A percentile compares a stretch with the other conserved stretches of the same genome.
Conservation (phyloP, 2,329 filamentous ascomycete genomes). For the Fusarium nematophilum region DNA sequence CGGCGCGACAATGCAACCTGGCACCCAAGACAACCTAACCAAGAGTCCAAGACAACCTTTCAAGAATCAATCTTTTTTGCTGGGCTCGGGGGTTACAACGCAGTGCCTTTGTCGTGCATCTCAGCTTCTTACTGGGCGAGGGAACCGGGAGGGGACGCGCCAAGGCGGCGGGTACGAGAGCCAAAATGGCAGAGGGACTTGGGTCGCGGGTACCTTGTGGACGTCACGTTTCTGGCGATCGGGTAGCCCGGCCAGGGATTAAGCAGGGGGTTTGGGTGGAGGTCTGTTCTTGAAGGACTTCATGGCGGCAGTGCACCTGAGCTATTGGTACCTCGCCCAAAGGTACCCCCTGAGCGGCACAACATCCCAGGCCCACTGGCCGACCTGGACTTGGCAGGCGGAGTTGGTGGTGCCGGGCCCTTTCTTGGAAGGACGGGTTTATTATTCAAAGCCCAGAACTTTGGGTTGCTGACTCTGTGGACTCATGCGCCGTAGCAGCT, state of each 20-base stretch:
- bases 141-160: slow-evolving; percentile 5
- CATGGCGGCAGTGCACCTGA: not conserved
- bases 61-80: slow-evolving; percentile 2
- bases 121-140: slow-evolving; percentile 23
- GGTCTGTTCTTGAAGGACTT: not conserved
- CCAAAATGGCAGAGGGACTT: slow-evolving; percentile 11
- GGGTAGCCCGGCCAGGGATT: not conserved
- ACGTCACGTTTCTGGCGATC: not conserved
- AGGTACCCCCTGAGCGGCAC: slow-evolving; percentile 13
- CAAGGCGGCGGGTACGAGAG: slow-evolving; percentile 21
- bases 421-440: not conserved
- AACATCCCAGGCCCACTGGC: slow-evolving; percentile 16
- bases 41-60: slow-evolving; percentile 1
- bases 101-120: not conserved
- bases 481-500: not conserved
- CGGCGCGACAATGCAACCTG: slow-evolving; percentile 1
- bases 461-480: slow-evolving; percentile 4
- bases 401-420: slow-evolving; percentile 10
- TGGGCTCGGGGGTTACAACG: slow-evolving; percentile 17
- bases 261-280: too few relatives aligned
- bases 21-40: too few relatives aligned
- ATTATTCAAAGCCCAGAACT: too few relatives aligned
- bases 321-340: not conserved
- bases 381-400: slow-evolving; percentile 26
- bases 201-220: not conserved